Base-by-base conservation (phyloP, 2,329 filamentous ascomycete genomes). In the Sclerotinia spermophila region DNA sequence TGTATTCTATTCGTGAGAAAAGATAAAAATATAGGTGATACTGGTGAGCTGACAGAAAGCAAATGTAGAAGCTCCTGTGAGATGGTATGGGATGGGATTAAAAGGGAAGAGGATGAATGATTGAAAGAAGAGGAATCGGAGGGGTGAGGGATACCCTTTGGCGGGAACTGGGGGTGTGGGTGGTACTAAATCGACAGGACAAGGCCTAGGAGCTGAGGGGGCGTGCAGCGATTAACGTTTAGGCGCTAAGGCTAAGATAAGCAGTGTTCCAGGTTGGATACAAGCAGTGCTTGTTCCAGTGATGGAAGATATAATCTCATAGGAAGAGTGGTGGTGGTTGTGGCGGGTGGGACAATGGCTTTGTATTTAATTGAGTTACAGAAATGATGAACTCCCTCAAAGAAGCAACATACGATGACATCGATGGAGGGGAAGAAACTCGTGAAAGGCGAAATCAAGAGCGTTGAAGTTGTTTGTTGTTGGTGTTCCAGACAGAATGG, bases 171-270 rank as follows among this genome's bases (percentile, higher is more conserved):
- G 33, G 35, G 62, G 48, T n/a, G n/a, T n/a, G 64, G 33, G 42
- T 38, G 64, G 48, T 40, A 55, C 44, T 24, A 30, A 51, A 51
- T 51, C 44, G 61, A 64, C 48, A 55, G 35, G 45, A 35, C 53
- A 35, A 42, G 64, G 67, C 35, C 38, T 40, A 24, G 24, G 45
- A 44, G 58, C 33, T 53, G 59, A 55, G 45, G 33, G 44, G 33
- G 67, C 51, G 68, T 40, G 65, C 35, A 68, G 44, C 51, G 66
- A 72, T 73, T 68, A 65, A 64, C 59, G n/a, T 44, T 64, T 69
- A 65, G 71, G 71, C 72, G 71, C 72, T 66, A 72, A 53, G 56
- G 71, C 71, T 72, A 71, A 73, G 72, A 73, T 73, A 73, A 73
- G 72, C 71, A 61, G 42, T 65, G 62, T 53, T 27, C 48, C 33